Base-by-base conservation (phyloP, 352 stramenopile species). In the Phytophthora pini region DNA sequence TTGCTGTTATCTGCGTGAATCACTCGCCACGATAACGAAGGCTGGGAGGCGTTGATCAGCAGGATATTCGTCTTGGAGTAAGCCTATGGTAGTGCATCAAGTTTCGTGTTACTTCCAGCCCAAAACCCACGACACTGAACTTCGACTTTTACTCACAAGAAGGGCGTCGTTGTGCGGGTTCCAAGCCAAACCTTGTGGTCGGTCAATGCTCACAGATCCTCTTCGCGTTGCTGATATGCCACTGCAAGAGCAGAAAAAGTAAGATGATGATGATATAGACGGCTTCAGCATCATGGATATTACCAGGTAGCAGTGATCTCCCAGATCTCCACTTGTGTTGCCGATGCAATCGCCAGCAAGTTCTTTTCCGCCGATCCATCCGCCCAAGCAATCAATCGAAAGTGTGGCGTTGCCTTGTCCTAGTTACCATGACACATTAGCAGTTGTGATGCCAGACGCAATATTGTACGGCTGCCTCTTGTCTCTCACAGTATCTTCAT, bases 161-260 rank as follows among this genome's bases (percentile, higher is more conserved):
- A 88, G 32, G 47, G 69, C 40, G 13, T 86, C 48, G 6, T 29
- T 55, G 7, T 36, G 10, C 5, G 77, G 67, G 26, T 78, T 78
- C 79, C 79, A 88, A 36, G 43, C 52, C 13, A 84, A 47, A 15
- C 69, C 67, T 44, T 77, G 72, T 8, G 68, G 46, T 41, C 64
- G 45, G 38, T 51, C 22, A 24, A 70, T 27, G 9, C 56, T 36
- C 10, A 61, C 24, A 15, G 40, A 61, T 2, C 61, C 57, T 40
- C 57, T 76, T 29, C 66, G 47, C 15, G 15, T 46, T n/a, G 59
- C 57, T 15, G 49, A 62, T 5, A 72, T 57, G 22, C 27, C 54
- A 22, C 55, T 72, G 24, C n/a, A 54, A 39, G 7, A 51, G 27
- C 2, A 13, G 38, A 17, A 47, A 29, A 65, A 36, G 31, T 36